These are phyloP conservation scores for Scutellaria galericulata DNA, from an alignment of 257 asterid species.

Conservation along the genomic window DNA sequence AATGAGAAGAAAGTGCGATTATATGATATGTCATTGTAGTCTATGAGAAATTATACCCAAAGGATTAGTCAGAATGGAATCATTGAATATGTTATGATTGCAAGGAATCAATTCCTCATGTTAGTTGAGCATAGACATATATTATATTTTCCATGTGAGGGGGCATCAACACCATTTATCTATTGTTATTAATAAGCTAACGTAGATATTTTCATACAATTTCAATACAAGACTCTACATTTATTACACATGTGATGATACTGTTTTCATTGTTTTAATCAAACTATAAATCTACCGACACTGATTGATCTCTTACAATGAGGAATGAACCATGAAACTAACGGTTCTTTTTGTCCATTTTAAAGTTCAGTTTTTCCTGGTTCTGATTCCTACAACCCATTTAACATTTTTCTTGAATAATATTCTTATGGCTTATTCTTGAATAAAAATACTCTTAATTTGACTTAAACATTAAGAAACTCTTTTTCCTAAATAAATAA, in stretches of 20 bases:
- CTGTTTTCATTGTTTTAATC: too few species aligned
- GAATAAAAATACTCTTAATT: not conserved
- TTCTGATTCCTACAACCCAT: slow-evolving; percentile 15
- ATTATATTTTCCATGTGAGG: too few species aligned
- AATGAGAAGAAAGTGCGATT: not conserved
- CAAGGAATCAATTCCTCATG: slow-evolving; percentile 27
- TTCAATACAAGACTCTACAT: too few species aligned
- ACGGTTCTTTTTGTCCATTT: too few species aligned
- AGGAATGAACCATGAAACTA: not conserved
- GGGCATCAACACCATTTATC: too few species aligned
- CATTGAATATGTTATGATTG: slow-evolving; percentile 15
- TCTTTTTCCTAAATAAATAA: not conserved
- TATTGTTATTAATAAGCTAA: too few species aligned
- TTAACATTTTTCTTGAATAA: not conserved
- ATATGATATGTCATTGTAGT: too few species aligned
- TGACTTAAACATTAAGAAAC: slow-evolving; percentile 39
- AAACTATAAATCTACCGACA: too few species aligned
- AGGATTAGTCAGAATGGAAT: not conserved
- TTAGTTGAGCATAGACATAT: not conserved
- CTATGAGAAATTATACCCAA: too few species aligned
- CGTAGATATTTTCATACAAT: too few species aligned
- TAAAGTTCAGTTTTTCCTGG: too few species aligned
- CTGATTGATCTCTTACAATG: not conserved
- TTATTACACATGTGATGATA: too few species aligned
- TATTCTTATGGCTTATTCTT: slow-evolving; percentile 19